A percentile compares a stretch with the other conserved stretches of the same genome.
phyloP scores from a whole-genome alignment of 345 rosid species.

The Eucalyptus regnans region DNA sequence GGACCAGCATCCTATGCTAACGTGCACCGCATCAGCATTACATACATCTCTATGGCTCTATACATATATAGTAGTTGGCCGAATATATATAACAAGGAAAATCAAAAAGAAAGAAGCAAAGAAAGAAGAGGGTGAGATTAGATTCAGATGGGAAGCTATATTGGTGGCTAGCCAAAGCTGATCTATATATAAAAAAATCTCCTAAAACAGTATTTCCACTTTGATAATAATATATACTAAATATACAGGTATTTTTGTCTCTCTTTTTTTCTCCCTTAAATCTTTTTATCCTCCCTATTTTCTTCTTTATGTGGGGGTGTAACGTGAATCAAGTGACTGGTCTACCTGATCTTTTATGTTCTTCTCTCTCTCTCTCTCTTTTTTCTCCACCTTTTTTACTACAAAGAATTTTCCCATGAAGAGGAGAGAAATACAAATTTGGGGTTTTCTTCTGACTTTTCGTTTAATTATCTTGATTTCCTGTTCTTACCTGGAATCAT shows the following conservation, averaged over 20 bases:
- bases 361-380: not conserved
- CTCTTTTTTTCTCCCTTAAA: not conserved
- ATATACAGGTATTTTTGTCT: not conserved
- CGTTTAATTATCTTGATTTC: not conserved
- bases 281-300: not conserved
- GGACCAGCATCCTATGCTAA: conserved; percentile 56
- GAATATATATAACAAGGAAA: not conserved
- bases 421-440: not conserved
- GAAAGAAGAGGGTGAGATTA: not conserved
- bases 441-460: not conserved
- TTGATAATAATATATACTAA: not conserved
- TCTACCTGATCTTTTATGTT: not conserved
- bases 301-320: conserved; percentile 1
- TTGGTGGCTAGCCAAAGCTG: conserved; percentile 43
- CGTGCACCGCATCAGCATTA: conserved; percentile 57
- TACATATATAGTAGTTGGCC: not conserved
- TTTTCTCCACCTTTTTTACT: conserved; percentile 18
- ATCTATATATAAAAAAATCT: conserved; percentile 23
- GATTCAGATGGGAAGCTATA: conserved; percentile 33
- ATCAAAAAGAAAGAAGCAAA: not conserved
- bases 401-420: conserved; percentile 16
- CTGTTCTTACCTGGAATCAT: conserved; percentile 49
- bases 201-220: conserved; percentile 27
- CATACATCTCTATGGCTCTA: not conserved
- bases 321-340: conserved; percentile 3